Evolutionary conservation across 1,139 yeast genomes (phyloP).

Genomic region (Debaryomyces coudertii): DNA sequence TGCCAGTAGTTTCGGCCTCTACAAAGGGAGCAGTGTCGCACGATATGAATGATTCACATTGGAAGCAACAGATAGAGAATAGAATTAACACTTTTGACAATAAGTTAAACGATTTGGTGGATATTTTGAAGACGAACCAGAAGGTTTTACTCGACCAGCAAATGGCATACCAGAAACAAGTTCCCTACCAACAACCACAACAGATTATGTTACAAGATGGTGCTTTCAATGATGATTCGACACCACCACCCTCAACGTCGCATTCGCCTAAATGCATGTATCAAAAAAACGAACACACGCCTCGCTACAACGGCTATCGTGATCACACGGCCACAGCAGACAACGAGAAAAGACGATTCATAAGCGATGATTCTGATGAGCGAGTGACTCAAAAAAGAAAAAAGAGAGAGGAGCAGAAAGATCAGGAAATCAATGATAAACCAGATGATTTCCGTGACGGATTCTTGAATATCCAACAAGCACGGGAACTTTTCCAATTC

Average conservation of each 20-base stretch:
- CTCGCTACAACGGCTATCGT: not conserved
- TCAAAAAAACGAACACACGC: not conserved
- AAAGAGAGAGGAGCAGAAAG: not conserved
- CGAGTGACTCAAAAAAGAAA: constrained; percentile 1
- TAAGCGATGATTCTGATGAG: constrained; percentile 9
- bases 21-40: not conserved
- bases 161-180: not conserved
- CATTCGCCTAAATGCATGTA: not conserved
- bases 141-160: constrained; percentile 16
- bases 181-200: not conserved
- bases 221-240: not conserved
- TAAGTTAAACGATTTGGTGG: constrained; percentile 49
- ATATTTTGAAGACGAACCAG: constrained; percentile 39
- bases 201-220: constrained; percentile 2
- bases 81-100: constrained; percentile 50
- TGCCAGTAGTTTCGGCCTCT: not conserved
- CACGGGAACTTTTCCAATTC: constrained; percentile 51
- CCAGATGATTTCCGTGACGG: constrained; percentile 43
- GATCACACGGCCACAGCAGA: not conserved
- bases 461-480: constrained; percentile 44
- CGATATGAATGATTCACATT: constrained; percentile 22
- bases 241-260: not conserved
- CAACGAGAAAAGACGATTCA: not conserved
- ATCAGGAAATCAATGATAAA: not conserved
- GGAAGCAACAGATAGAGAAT: constrained; percentile 50